phyloP scores from a whole-genome alignment of 352 stramenopile genomes.

The Phytophthora podocarpi region DNA sequence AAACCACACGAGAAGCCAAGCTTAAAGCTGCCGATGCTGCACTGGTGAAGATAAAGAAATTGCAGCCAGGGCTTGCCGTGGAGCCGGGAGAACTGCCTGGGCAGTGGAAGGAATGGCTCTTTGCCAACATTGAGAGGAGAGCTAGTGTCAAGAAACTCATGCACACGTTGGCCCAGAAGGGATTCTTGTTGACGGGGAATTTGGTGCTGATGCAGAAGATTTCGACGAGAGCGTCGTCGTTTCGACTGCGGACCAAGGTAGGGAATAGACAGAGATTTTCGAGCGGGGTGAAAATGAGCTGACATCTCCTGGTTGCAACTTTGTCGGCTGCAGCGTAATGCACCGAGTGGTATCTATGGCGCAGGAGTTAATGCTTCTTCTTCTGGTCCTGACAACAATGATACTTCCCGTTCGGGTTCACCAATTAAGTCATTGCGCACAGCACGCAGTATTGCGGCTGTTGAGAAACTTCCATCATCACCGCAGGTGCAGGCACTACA shows the following conservation, averaged over 20 bases:
- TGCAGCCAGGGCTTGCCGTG: conserved; percentile 66
- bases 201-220: conserved; percentile 67
- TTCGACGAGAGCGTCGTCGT: conserved; percentile 56
- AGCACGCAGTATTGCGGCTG: conserved; percentile 24
- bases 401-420: conserved; percentile 1
- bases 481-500: conserved; percentile 43
- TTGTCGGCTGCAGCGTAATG: conserved; percentile 36
- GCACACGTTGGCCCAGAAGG: conserved; percentile 58
- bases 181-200: conserved; percentile 61
- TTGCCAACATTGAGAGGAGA: conserved; percentile 65
- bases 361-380: conserved; percentile 5
- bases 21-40: conserved; percentile 67
- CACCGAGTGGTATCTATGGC: conserved; percentile 52
- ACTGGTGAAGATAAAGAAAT: conserved; percentile 55
- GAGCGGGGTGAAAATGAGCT: too few relatives aligned
- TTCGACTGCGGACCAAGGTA: conserved; percentile 53
- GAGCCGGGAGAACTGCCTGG: conserved; percentile 53
- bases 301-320: conserved; percentile 19
- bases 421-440: conserved; percentile 27
- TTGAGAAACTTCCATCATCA: conserved; percentile 24
- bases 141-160: conserved; percentile 55
- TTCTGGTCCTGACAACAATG: not conserved
- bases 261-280: too few relatives aligned
- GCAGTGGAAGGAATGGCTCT: conserved; percentile 65
- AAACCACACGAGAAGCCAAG: conserved; percentile 74